Conservation (phyloP, 345 rosid genomes). For the Pistacia vera region DNA sequence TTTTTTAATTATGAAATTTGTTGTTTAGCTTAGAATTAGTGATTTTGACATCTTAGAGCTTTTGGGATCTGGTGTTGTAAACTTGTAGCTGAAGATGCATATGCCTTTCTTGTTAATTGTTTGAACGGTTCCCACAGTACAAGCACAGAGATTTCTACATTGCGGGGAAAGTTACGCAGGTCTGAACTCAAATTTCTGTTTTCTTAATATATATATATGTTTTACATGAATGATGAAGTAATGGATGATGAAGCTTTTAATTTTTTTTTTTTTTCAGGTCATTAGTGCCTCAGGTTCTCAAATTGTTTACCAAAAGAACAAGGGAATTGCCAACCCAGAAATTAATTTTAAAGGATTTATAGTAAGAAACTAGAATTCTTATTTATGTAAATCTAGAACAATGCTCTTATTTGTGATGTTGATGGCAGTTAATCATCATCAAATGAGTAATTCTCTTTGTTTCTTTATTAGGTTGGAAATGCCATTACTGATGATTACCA, state of each 20-base stretch:
- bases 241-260: background rate
- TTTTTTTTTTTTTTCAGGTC: constrained; percentile 54
- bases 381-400: background rate
- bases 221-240: background rate
- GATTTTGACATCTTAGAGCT: constrained; percentile 19
- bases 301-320: constrained; percentile 66
- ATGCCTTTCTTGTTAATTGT: constrained; percentile 75
- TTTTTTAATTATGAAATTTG: background rate
- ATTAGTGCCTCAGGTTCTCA: constrained; percentile 98
- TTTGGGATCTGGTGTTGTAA: constrained; percentile 17
- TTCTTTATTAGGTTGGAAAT: constrained; percentile 73
- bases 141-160: constrained; percentile 93
- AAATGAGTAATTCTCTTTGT: background rate
- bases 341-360: constrained; percentile 94
- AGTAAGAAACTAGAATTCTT: constrained; percentile 42
- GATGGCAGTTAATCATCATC: constrained; percentile 6
- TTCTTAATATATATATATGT: background rate
- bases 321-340: constrained; percentile 58
- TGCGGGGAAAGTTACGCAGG: constrained; percentile 99
- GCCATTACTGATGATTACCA: constrained; percentile 93
- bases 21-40: constrained; percentile 2
- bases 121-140: constrained; percentile 95
- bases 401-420: constrained; percentile 11
- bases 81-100: constrained; percentile 87
- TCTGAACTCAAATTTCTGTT: constrained; percentile 16